Evolutionary conservation across 306 rosid species (phyloP).

Genomic region (Cucurbita moschata): DNA sequence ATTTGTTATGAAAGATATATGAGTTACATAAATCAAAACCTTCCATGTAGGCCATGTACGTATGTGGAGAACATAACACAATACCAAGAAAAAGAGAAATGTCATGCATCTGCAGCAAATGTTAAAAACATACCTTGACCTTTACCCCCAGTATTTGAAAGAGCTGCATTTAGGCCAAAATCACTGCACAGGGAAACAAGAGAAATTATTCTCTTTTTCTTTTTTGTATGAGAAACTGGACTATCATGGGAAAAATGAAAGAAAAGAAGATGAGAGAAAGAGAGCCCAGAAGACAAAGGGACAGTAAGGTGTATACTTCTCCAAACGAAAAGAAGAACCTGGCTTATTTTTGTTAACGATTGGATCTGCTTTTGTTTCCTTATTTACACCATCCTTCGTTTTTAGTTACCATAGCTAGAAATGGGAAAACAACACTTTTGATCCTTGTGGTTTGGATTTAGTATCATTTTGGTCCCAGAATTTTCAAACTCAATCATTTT

Average conservation of each 20-base stretch:
- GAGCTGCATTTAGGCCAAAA: conserved; percentile 25
- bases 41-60: background rate
- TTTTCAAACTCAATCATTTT: no score
- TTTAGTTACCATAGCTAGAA: no score
- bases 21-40: background rate
- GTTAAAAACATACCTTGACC: conserved; percentile 13
- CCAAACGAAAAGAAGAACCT: background rate
- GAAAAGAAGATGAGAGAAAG: background rate
- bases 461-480: no score
- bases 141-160: conserved; percentile 24
- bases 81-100: background rate
- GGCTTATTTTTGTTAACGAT: no score
- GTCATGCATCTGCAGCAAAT: background rate
- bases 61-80: background rate
- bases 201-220: background rate
- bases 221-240: background rate
- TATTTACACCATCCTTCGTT: no score
- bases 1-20: background rate
- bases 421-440: no score
- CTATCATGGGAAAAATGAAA: background rate
- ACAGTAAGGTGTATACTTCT: background rate
- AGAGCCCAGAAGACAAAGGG: background rate
- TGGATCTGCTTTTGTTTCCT: no score
- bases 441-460: no score
- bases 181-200: conserved; percentile 28